phyloP scores from a whole-genome alignment of 495 filamentous ascomycete genomes.

The Hyaloscypha variabilis region DNA sequence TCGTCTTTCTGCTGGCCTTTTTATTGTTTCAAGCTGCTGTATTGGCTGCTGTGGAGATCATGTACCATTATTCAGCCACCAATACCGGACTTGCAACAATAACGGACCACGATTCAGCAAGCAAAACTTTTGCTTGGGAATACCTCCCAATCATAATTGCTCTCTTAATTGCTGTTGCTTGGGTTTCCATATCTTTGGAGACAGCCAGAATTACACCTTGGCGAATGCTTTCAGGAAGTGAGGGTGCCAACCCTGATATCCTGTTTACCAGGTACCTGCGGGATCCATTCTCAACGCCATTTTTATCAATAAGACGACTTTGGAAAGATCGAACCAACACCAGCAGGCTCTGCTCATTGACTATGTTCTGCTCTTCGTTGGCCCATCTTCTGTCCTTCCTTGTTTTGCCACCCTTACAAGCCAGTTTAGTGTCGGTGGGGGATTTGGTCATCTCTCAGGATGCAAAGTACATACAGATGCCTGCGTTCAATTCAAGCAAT shows the following conservation, averaged over 20 bases:
- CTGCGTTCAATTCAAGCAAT: neutral
- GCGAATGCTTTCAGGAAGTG: neutral
- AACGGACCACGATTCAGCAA: conserved; percentile 4
- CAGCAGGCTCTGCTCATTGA: neutral
- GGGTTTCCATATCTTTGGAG: conserved; percentile 6
- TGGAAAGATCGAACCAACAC: neutral
- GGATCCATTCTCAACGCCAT: conserved; percentile 2
- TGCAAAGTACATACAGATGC: conserved; percentile 1
- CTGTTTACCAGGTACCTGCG: conserved; percentile 3
- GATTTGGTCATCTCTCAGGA: neutral
- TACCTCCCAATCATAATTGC: conserved; percentile 7
- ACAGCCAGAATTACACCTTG: conserved; percentile 3
- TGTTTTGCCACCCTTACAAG: conserved; percentile 2
- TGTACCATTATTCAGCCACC: neutral
- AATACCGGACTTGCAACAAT: neutral
- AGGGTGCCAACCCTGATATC: neutral
- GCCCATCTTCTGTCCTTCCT: conserved; percentile 2
- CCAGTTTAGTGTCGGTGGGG: neutral
- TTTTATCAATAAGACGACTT: neutral
- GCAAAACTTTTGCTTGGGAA: conserved; percentile 3
- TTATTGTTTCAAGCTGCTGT: conserved; percentile 2
- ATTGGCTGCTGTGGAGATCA: conserved; percentile 2
- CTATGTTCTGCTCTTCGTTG: neutral
- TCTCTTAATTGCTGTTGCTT: conserved; percentile 1
- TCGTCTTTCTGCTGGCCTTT: neutral